phyloP scores from a whole-genome alignment of 768 basidiomycete genomes.

The Ephemerocybe angulata region DNA sequence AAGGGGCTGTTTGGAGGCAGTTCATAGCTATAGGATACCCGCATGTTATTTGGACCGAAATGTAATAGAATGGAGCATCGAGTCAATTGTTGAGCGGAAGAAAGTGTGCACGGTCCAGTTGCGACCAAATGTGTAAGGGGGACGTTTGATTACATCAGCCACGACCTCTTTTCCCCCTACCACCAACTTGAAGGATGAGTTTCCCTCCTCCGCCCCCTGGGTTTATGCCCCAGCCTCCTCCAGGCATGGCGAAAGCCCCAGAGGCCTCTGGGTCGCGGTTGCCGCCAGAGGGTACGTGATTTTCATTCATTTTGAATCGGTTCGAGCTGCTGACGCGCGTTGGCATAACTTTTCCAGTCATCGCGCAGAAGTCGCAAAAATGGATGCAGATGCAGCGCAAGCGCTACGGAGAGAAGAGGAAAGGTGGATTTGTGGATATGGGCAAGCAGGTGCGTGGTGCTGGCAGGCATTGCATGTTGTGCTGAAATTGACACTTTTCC shows the following conservation, averaged over 20 bases:
- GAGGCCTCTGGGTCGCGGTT: constrained; percentile 41
- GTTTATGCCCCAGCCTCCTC: constrained; percentile 47
- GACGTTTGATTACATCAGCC: constrained; percentile 41
- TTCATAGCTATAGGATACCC: constrained; percentile 19
- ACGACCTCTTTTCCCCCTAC: constrained; percentile 36
- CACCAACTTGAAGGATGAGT: constrained; percentile 45
- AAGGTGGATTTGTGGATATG: constrained; percentile 86
- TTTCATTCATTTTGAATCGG: constrained; percentile 5
- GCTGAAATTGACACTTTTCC: constrained; percentile 16
- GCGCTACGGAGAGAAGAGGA: constrained; percentile 88
- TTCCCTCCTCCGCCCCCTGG: constrained; percentile 57
- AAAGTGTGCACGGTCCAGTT: constrained; percentile 26
- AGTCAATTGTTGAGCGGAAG: background rate
- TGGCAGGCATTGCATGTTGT: constrained; percentile 4
- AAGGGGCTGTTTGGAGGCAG: constrained; percentile 47
- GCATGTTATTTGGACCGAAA: constrained; percentile 4
- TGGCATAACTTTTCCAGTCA: constrained; percentile 37
- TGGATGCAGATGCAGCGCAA: constrained; percentile 94
- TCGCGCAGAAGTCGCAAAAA: constrained; percentile 92
- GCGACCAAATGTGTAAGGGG: constrained; percentile 11
- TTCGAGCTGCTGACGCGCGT: constrained; percentile 14
- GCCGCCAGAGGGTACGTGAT: constrained; percentile 42
- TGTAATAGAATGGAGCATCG: background rate
- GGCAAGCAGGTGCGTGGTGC: constrained; percentile 76
- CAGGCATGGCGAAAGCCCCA: constrained; percentile 42